Percentiles rank a stretch among this genome's conserved stretches.
These are phyloP conservation scores for Phytophthora nicotianae DNA, from an alignment of 352 stramenopile genomes.

Conservation along the genomic window DNA sequence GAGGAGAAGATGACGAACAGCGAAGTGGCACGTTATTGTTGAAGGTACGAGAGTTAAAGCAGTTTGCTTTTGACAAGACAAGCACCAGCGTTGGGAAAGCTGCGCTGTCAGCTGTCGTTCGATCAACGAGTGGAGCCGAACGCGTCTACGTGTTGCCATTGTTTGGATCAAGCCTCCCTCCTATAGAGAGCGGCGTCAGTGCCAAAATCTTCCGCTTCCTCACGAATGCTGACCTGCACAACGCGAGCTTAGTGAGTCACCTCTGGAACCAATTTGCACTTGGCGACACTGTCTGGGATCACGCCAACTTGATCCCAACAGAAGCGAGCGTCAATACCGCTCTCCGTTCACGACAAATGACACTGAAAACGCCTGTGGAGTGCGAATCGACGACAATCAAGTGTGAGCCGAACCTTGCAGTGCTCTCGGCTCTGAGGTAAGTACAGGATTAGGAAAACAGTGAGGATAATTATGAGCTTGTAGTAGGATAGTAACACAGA, in stretches of 20 bases:
- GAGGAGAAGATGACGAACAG: slow-evolving; percentile 21
- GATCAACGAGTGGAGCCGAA: slow-evolving; percentile 18
- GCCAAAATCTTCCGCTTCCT: slow-evolving; percentile 75
- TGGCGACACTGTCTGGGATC: slow-evolving; percentile 76
- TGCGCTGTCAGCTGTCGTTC: slow-evolving; percentile 29
- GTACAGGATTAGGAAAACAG: slow-evolving; percentile 20
- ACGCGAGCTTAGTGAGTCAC: slow-evolving; percentile 83
- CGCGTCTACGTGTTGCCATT: slow-evolving; percentile 74
- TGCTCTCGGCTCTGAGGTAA: slow-evolving; percentile 34
- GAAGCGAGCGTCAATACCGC: slow-evolving; percentile 14
- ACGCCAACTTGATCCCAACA: slow-evolving; percentile 64
- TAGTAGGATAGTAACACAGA: slow-evolving; percentile 27
- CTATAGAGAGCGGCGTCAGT: slow-evolving; percentile 64
- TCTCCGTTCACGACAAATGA: slow-evolving; percentile 13
- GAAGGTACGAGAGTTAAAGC: slow-evolving; percentile 23
- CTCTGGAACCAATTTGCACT: slow-evolving; percentile 84
- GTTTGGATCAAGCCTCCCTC: slow-evolving; percentile 65
- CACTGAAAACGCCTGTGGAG: slow-evolving; percentile 6
- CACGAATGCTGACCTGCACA: slow-evolving; percentile 80
- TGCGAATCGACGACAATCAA: slow-evolving; percentile 11
- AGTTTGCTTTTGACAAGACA: slow-evolving; percentile 12
- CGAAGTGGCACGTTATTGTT: slow-evolving; percentile 3
- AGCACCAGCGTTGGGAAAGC: slow-evolving; percentile 12
- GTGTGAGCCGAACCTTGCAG: slow-evolving; percentile 23
- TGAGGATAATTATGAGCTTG: slow-evolving; percentile 36